Conservation (phyloP, 2,329 filamentous ascomycete species). For the Neophaeococcomyces aloes region DNA sequence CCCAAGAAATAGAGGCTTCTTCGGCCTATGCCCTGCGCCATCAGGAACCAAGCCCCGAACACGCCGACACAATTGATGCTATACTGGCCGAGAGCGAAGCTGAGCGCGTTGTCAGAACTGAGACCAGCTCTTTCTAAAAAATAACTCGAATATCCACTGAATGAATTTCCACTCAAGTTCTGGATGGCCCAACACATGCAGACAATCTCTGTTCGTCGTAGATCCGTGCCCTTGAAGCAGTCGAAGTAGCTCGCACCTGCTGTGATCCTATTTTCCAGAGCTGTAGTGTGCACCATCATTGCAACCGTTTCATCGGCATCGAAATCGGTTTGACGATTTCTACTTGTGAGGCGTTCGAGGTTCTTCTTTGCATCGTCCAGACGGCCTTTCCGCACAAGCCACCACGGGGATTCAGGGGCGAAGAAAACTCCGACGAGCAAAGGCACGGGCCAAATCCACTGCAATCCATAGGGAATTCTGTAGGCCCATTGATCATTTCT, state of each 20-base stretch:
- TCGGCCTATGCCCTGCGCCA: constrained; percentile 66
- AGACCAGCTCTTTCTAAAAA: constrained; percentile 38
- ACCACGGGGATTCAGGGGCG: constrained; percentile 43
- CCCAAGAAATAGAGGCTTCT: constrained; percentile 67
- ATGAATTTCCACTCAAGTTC: constrained; percentile 51
- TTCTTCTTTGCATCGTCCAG: constrained; percentile 38
- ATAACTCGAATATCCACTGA: constrained; percentile 55
- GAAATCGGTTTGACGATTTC: constrained; percentile 53
- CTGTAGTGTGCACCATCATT: constrained; percentile 88
- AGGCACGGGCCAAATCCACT: constrained; percentile 45
- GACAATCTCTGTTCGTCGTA: constrained; percentile 65
- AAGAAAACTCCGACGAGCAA: constrained; percentile 38
- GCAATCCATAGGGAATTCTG: constrained; percentile 41
- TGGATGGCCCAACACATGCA: constrained; percentile 56
- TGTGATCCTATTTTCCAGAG: constrained; percentile 66
- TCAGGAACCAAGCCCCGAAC: constrained; percentile 43
- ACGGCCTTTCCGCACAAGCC: constrained; percentile 38
- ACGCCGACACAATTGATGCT: constrained; percentile 35
- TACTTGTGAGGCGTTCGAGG: constrained; percentile 36
- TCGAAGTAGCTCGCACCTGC: constrained; percentile 63
- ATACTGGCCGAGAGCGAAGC: constrained; percentile 39
- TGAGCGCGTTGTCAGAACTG: constrained; percentile 27
- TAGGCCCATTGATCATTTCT: constrained; percentile 42
- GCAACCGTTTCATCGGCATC: constrained; percentile 74
- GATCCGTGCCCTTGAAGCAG: constrained; percentile 73